Base-by-base conservation (phyloP, 805 yeast species). In the Candida maltosa region DNA sequence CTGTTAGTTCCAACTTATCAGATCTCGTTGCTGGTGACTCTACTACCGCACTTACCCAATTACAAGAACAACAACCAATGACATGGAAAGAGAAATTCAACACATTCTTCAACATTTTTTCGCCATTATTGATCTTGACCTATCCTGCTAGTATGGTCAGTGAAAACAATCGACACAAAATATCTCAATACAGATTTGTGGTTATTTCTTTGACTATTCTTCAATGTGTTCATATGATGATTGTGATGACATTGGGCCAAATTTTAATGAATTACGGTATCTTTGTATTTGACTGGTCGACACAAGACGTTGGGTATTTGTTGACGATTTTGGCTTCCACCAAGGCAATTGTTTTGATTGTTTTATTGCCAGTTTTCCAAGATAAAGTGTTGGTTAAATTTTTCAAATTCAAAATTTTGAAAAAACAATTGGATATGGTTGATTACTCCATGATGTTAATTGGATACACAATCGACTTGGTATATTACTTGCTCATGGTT, bases 51-150 rank as follows among this genome's bases (percentile, higher is more conserved):
- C 11, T 31, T n/a, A 18, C 6, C 16, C 29, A 22, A 26, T 26
- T 29, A 15, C 28, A 29, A 16, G 15, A 14, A 21, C 23, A 21
- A 21, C 23, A 21, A 21, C 23, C 12, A n/a, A 20, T 16, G 10
- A 16, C 26, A 6, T 20, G 15, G 14, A 16, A 11, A 16, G n/a
- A 22, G 6, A 26, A n/a, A 23, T 11, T 14, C 19, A 19, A 18
- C 26, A 25, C 3, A 24, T 5, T 24, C 4, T 26, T 46, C 40
- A 49, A 25, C 11, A 44, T 60, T 22, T 44, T 62, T 34, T 45
- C 51, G 9, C 80, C 85, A 1, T 51, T 83, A 29, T 68, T 65
- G 37, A 48, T 72, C 22, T 52, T 83, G 12, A 72, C 80, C 75
- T 53, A 79, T 16, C 71, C 80, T 2, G 54, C 62, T 8, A 56